Base-by-base conservation (phyloP, 1,284 basidiomycete species). In the Pterulicium gracile region DNA sequence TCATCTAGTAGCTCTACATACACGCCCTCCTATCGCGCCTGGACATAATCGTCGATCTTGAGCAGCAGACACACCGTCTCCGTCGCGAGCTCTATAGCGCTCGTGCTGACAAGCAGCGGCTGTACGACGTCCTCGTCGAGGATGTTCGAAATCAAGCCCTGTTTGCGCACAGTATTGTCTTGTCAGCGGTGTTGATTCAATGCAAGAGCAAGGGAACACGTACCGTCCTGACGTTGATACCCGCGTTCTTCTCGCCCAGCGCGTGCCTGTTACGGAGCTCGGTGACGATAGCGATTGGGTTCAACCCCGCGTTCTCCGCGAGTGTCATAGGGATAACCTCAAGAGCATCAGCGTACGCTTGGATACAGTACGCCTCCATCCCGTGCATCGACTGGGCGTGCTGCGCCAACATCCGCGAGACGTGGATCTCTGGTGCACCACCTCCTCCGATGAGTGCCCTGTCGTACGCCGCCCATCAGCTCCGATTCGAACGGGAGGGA, bases 361-460 rank as follows among this genome's bases (percentile, higher is more conserved):
- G 89, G 82, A 95, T 97, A 66, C 96, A 98, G 67, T 98, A 98
- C 4, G 94, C 90, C 67, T 98, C 94, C 87, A 98, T 97, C 46
- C 96, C 95, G 65, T 88, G 96, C 54, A 98, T 77, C 0, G 92
- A 88, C 56, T 96, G 91, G 3, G 94, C 85, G 58, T 96, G 81
- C 63, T 97, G 89, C 3, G 91, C 85, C 32, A 99, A 75, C 52
- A 89, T 70, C 35, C 94, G 81, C n/a, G 96, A 98, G 46, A 97
- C 87, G 63, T 98, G 92, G 56, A 98, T 96, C 66, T 99, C 96
- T 21, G 96, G 96, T 18, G 96, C 93, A 46, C 96, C 96, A 48
- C 96, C 96, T 49, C 96, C 96, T 36, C 90, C 90, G 56, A 98
- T 97, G 47, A 99, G 72, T 15, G 94, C 94, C 34, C 93, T 96